Evolutionary conservation across 192 early-diverging fungal genomes (phyloP).

Genomic region (Entomortierella beljakovae): DNA sequence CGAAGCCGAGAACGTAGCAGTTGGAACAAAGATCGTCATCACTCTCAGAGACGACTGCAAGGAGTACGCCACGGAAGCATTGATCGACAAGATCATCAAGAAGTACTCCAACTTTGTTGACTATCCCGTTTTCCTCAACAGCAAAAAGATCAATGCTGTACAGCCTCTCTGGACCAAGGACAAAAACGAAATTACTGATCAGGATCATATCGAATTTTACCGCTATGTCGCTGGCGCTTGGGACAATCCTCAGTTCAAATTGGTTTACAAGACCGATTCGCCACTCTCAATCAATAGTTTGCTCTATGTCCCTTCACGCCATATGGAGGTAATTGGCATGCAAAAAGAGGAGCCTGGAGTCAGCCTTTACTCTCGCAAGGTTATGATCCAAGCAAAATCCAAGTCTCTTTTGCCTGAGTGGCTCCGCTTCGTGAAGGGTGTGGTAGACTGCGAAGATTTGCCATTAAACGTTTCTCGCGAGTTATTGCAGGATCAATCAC

Average conservation of each 20-base stretch:
- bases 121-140: constrained; percentile 70
- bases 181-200: constrained; percentile 62
- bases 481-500: constrained; percentile 76
- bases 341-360: constrained; percentile 69
- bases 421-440: constrained; percentile 83
- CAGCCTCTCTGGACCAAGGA: constrained; percentile 72
- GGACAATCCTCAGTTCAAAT: constrained; percentile 68
- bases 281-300: constrained; percentile 69
- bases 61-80: constrained; percentile 63
- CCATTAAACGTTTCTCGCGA: constrained; percentile 90
- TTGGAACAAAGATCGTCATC: constrained; percentile 87
- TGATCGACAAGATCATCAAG: constrained; percentile 69
- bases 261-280: constrained; percentile 73
- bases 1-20: constrained; percentile 80
- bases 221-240: constrained; percentile 70
- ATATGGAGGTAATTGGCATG: constrained; percentile 68
- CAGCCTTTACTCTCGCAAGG: constrained; percentile 72
- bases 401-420: constrained; percentile 80
- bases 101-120: constrained; percentile 76
- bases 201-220: constrained; percentile 72
- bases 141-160: constrained; percentile 66
- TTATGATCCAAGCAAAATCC: constrained; percentile 74
- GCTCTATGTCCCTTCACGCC: constrained; percentile 69
- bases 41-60: constrained; percentile 78
- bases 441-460: constrained; percentile 87